Conservation (phyloP, 345 rosid genomes). For the Nasturtium officinale region DNA sequence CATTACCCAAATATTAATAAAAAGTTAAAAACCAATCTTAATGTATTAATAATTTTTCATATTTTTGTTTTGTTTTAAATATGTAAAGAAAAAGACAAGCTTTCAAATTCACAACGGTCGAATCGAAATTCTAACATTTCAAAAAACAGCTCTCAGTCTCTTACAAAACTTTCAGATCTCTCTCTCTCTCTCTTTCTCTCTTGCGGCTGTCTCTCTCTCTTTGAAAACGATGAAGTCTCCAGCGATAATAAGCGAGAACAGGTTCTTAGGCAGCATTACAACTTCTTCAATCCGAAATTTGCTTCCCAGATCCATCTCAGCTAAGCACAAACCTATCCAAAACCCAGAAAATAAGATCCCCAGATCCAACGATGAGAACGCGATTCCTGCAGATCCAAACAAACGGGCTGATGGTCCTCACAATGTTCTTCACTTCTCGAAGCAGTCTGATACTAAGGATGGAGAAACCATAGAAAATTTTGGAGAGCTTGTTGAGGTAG, state of each 20-base stretch:
- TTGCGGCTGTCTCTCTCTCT: not conserved
- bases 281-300: conserved; percentile 63
- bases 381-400: conserved; percentile 66
- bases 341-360: conserved; percentile 23
- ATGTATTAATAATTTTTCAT: not conserved
- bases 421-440: not conserved
- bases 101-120: conserved; percentile 34
- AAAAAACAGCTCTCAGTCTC: conserved; percentile 6
- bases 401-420: not conserved
- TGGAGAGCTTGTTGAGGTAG: conserved; percentile 7
- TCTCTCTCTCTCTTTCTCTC: not conserved
- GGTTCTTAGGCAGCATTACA: conserved; percentile 54
- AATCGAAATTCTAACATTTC: conserved; percentile 15
- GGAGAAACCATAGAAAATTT: not conserved
- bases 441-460: conserved; percentile 5
- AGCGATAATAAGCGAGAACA: conserved; percentile 33
- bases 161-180: conserved; percentile 16
- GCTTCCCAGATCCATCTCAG: conserved; percentile 67
- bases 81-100: not conserved
- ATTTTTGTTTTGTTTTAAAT: not conserved
- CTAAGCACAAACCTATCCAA: conserved; percentile 45
- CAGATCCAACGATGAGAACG: conserved; percentile 59
- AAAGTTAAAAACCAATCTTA: conserved; percentile 35
- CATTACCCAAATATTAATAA: not conserved
- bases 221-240: conserved; percentile 36